These are phyloP conservation scores for Saposhnikovia divaricata DNA, from an alignment of 129 eudicot species.

Conservation along the genomic window DNA sequence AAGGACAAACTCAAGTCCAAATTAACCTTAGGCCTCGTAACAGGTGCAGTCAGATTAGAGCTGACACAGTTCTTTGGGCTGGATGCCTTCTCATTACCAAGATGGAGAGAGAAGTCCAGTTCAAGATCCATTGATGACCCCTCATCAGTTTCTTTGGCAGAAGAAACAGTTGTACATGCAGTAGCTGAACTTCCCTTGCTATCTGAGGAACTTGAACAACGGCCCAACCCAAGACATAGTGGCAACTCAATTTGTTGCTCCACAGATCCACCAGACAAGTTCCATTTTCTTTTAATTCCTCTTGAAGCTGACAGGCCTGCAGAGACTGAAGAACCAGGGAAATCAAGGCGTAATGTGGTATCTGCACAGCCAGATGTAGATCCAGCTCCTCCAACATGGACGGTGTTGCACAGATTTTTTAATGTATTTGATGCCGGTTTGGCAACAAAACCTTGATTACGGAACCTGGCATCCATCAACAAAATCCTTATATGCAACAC, in stretches of 20 bases:
- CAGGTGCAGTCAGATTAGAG: slow-evolving; percentile 18
- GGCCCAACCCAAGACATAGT: slow-evolving; percentile 41
- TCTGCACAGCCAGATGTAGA: slow-evolving; percentile 41
- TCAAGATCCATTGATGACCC: slow-evolving; percentile 65
- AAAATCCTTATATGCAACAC: slow-evolving; percentile 22
- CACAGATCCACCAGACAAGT: slow-evolving; percentile 23
- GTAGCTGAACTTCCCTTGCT: slow-evolving; percentile 75
- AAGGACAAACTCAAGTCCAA: slow-evolving; percentile 54
- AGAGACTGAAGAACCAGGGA: slow-evolving; percentile 36
- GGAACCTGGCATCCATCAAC: slow-evolving; percentile 70
- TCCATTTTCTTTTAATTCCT: slow-evolving; percentile 65
- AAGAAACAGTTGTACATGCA: slow-evolving; percentile 65
- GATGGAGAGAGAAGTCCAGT: slow-evolving; percentile 60
- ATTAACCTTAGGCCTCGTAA: slow-evolving; percentile 30
- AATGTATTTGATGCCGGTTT: slow-evolving; percentile 36
- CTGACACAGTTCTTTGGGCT: slow-evolving; percentile 29
- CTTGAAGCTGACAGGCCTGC: slow-evolving; percentile 16
- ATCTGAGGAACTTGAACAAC: slow-evolving; percentile 73
- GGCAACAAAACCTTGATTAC: slow-evolving; percentile 49
- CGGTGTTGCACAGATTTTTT: slow-evolving; percentile 44
- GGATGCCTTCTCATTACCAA: slow-evolving; percentile 46
- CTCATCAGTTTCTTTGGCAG: slow-evolving; percentile 55
- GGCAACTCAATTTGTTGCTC: slow-evolving; percentile 28
- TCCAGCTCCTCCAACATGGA: slow-evolving; percentile 37
- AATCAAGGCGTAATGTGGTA: slow-evolving; percentile 71